Percentiles rank a stretch among this genome's conserved stretches.
phyloP scores from a whole-genome alignment of 2,329 filamentous ascomycete genomes.

The Hypoxylon sp. region DNA sequence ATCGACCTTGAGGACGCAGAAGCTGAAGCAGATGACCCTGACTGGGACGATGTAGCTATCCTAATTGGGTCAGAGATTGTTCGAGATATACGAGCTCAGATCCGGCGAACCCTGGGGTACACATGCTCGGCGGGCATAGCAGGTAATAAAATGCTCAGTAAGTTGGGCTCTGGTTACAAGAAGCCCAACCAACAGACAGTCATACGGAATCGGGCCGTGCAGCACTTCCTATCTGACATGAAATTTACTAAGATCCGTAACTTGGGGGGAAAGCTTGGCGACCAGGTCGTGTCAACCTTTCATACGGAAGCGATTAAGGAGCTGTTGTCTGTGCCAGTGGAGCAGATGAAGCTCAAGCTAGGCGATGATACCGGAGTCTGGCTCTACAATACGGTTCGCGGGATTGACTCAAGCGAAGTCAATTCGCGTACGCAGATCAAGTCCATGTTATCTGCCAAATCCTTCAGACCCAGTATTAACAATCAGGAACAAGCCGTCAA shows the following conservation, averaged over 20 bases:
- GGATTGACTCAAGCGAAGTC: conserved; percentile 89
- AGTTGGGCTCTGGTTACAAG: conserved; percentile 90
- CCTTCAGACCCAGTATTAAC: conserved; percentile 88
- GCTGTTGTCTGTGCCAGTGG: conserved; percentile 78
- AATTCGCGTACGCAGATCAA: conserved; percentile 94
- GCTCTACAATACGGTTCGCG: conserved; percentile 88
- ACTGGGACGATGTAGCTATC: conserved; percentile 96
- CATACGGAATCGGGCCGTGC: conserved; percentile 86
- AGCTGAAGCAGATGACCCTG: conserved; percentile 83
- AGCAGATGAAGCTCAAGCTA: conserved; percentile 82
- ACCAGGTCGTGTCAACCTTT: conserved; percentile 86
- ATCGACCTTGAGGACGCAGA: conserved; percentile 81
- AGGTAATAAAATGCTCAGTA: conserved; percentile 94
- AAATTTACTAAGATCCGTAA: conserved; percentile 97
- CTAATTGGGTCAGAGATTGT: conserved; percentile 92
- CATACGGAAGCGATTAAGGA: conserved; percentile 85
- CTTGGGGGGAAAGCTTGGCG: conserved; percentile 94
- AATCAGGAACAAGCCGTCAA: conserved; percentile 81
- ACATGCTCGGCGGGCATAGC: conserved; percentile 94
- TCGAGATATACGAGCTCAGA: conserved; percentile 76
- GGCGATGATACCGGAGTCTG: conserved; percentile 88
- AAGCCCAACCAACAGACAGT: conserved; percentile 97
- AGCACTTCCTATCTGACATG: conserved; percentile 84
- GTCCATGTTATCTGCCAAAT: conserved; percentile 97
- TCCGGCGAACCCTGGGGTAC: conserved; percentile 82